Evolutionary conservation across 176 grass and related monocot genomes (phyloP).

Genomic region (Secale cereale): DNA sequence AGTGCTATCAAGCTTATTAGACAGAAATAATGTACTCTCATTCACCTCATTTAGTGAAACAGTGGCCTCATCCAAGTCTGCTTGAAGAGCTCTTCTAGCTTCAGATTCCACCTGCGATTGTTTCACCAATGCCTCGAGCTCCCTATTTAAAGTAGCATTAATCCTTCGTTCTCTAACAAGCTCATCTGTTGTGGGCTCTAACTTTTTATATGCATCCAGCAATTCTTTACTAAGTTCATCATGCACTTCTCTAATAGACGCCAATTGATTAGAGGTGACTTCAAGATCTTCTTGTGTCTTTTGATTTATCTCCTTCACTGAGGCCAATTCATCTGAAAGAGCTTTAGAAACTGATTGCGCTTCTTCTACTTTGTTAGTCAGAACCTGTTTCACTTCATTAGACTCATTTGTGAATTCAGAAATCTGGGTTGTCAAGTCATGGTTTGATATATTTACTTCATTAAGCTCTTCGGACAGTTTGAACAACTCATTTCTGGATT

Average conservation of each 20-base stretch:
- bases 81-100: conserved; percentile 59
- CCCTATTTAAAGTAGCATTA: conserved; percentile 63
- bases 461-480: conserved; percentile 66
- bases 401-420: conserved; percentile 62
- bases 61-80: conserved; percentile 82
- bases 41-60: conserved; percentile 82
- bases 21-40: conserved; percentile 70
- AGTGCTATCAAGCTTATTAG: conserved; percentile 61
- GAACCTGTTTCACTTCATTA: conserved; percentile 44
- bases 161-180: conserved; percentile 74
- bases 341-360: conserved; percentile 56
- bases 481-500: conserved; percentile 58
- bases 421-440: conserved; percentile 57
- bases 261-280: conserved; percentile 49
- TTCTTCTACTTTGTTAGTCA: conserved; percentile 57
- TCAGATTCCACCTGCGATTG: conserved; percentile 62
- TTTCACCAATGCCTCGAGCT: conserved; percentile 69
- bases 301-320: conserved; percentile 52
- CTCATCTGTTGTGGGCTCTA: conserved; percentile 61
- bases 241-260: conserved; percentile 40
- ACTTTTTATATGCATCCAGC: conserved; percentile 70
- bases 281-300: conserved; percentile 57
- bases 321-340: conserved; percentile 68
- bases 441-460: conserved; percentile 52
- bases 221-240: conserved; percentile 69